Base-by-base conservation (phyloP, 1,139 yeast genomes). In the Petasospora rhodanensis region DNA sequence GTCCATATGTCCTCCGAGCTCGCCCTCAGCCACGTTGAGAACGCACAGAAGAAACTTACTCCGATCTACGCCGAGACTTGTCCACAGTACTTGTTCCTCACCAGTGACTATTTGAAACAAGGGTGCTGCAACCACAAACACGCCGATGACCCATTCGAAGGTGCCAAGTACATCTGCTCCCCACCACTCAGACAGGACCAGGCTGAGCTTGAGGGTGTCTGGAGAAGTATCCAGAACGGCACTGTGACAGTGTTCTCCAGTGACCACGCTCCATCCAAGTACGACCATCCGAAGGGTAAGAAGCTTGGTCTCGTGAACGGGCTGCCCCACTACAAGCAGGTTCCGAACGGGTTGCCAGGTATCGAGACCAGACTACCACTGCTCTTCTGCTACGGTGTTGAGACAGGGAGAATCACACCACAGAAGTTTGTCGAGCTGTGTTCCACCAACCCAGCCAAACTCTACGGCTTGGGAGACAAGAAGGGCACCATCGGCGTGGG, bases 61-160 rank as follows among this genome's bases (percentile, higher is more conserved):
- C 68, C 69, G 11, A 57, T 68, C 9, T 62, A 52, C 40, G 70
- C 72, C 4, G 74, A 68, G 46, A 68, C 74, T 1, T 68, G 74
- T 45, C 73, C 73, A 3, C 74, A 68, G 43, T 68, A 68, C 43
- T 47, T 68, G 15, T 59, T 66, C 31, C 49, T 68, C 21, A 65
- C 68, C 11, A 57, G 61, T 24, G 62, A 61, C 27, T 52, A 58
- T 29, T 42, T 66, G 38, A 56, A 57, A 29, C 37, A 32, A 12
- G 46, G 43, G n/a, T 53, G 56, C 17, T 51, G 58, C 31, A 46
- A 53, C 33, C 62, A 61, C 29, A 41, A 45, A 24, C 44, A 47
- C 16, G 37, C 35, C 5, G 40, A 42, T 7, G 59, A 56, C 29
- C 42, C 50, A 24, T 66, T 64, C 40, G 65, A 61, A 46, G 70